Base-by-base conservation (phyloP, 164 flowering plant species). In the Tetracentron sinense region DNA sequence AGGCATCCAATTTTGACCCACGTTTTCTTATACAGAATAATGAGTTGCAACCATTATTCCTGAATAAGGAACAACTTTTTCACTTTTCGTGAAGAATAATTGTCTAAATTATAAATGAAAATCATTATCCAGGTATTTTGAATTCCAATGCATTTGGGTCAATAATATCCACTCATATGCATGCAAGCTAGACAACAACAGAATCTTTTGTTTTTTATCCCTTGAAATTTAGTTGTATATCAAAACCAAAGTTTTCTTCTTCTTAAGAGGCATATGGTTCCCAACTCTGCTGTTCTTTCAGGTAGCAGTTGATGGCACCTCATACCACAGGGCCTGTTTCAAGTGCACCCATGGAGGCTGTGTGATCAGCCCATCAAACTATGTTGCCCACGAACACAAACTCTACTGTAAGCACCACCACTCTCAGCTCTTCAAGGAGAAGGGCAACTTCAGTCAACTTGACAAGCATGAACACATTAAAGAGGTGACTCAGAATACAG, bases 391-490 rank as follows among this genome's bases (percentile, higher is more conserved):
- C 17, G 90, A 89, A 69, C 85, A 83, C 27, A 81, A 72, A 22
- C 82, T 91, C 59, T 91, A 87, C 62, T 89, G 97, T 47, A 84
- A 72, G 79, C 97, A 87, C 63, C 97, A 89, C 70, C 92, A 87
- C 58, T 64, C 70, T 59, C 92, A 91, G 69, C 92, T 89, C 56
- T 85, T 91, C 86, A 89, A 81, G 79, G 76, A 78, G 65, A 89
- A 83, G 70, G 97, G 96, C 4, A 84, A 91, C 76, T 91, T 89
- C 80, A 89, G 92, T 78, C 89, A 84, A 61, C 78, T 90, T 20
- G 86, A 72, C 66, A 84, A 81, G 65, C 81, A 78, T 35, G 83
- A 79, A 56, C 63, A 75, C 4, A 55, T 57, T 51, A 69, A 73
- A 72, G 84, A 60, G 61, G 78, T 69, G 69, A 42, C 80, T 56